Percentiles rank a stretch among this genome's conserved stretches.
These are phyloP conservation scores for Magnusiomyces paraingens DNA, from an alignment of 1,139 yeast species.

Conservation along the genomic window DNA sequence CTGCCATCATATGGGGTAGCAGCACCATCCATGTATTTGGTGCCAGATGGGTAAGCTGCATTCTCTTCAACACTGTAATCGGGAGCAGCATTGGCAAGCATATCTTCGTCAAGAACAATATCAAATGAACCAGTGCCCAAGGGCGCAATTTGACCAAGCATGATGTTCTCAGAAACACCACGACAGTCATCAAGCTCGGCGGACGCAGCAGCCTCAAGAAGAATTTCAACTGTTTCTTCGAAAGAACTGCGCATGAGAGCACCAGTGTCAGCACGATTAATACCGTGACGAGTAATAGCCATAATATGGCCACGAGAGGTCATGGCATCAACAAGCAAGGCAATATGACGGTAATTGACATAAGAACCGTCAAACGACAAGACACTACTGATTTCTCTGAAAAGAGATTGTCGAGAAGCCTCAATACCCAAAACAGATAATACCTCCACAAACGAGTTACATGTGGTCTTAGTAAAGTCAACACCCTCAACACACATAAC, in stretches of 20 bases:
- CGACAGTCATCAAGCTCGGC: constrained; percentile 98
- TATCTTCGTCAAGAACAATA: constrained; percentile 87
- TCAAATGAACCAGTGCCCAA: constrained; percentile 98
- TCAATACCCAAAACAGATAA: constrained; percentile 95
- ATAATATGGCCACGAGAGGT: constrained; percentile 97
- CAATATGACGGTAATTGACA: constrained; percentile 98
- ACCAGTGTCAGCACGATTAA: constrained; percentile 97
- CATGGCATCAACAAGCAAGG: constrained; percentile 95
- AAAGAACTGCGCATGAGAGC: constrained; percentile 99
- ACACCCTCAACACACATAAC: constrained; percentile 96
- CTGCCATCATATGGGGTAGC: constrained; percentile 89
- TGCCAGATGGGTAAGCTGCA: not conserved
- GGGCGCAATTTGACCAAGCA: constrained; percentile 98
- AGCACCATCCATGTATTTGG: constrained; percentile 55
- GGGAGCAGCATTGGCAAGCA: constrained; percentile 62
- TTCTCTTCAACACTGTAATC: constrained; percentile 33
- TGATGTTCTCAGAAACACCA: constrained; percentile 97
- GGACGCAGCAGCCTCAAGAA: constrained; percentile 95
- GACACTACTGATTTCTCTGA: constrained; percentile 89
- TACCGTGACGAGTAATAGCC: constrained; percentile 99
- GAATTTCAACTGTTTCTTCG: constrained; percentile 97
- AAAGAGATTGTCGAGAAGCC: constrained; percentile 93
- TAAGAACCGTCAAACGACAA: constrained; percentile 99
- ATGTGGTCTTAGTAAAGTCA: constrained; percentile 80
- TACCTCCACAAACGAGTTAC: constrained; percentile 94